Base-by-base conservation (phyloP, 2,329 filamentous ascomycete species). In the Scolecobasidium constrictum region DNA sequence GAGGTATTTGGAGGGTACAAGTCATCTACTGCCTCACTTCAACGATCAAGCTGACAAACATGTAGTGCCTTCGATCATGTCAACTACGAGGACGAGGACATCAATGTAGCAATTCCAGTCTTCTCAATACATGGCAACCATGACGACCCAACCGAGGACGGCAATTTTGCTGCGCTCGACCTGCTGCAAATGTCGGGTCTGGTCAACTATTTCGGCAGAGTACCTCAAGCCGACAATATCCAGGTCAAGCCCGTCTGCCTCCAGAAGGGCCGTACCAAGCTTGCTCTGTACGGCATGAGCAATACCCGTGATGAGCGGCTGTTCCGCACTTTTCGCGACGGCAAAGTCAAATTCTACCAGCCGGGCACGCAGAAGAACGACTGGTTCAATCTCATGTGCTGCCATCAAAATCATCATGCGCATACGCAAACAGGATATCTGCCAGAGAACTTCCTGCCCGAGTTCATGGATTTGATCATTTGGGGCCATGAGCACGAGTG, bases 401-500 rank as follows among this genome's bases (percentile, higher is more conserved):
- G 98, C 3, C 92, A 98, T 57, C 92, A 98, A 56, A 98, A 98
- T 52, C 92, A 96, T 55, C 79, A 92, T 54, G 86, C 88, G 0
- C 83, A 95, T 56, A 94, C 86, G 0, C 78, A 88, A 15, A 96
- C 90, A 0, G 82, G 85, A n/a, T 96, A 94, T 56, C 72, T 98
- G 0, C 90, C 93, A 0, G 93, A 98, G 56, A 86, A 83, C 52
- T 92, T 95, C 53, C 69, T 98, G 1, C 93, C 92, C 0, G 80
- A 86, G 15, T 96, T 93, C 66, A 68, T 98, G 49, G 83, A 98
- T 56, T 71, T 98, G 4, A 78, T 98, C 0, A 75, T 98, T 40
- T 98, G 92, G 92, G 92, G 92, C 3, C 92, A 98, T 55, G 92
- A 98, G 61, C 92, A 98, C 56, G 90, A 98, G 60, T 98, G 92